phyloP scores from a whole-genome alignment of 352 stramenopile species.

The Globisporangium polare region DNA sequence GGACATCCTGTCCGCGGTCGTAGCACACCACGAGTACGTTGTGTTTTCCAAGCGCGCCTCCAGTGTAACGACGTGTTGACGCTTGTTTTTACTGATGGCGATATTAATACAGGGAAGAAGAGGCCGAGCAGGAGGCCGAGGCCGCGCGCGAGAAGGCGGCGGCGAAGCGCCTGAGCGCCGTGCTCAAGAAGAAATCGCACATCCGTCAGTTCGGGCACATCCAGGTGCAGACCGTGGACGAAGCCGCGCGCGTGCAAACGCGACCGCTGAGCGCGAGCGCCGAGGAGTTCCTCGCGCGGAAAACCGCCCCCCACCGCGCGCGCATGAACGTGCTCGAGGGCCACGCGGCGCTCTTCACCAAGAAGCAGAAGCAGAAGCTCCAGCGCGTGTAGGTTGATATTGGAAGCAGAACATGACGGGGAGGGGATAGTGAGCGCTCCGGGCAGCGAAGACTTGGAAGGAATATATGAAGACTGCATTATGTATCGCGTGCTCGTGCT shows the following conservation, averaged over 20 bases:
- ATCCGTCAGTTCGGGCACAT: constrained; percentile 74
- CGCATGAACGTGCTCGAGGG: constrained; percentile 71
- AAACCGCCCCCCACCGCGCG: constrained; percentile 39
- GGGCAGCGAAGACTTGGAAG: background rate
- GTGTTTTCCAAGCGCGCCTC: too few relatives aligned
- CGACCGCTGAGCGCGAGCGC: constrained; percentile 44
- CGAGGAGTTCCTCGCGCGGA: constrained; percentile 47
- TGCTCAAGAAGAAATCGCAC: constrained; percentile 53
- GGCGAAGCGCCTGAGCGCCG: constrained; percentile 16
- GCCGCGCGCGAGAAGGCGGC: constrained; percentile 19
- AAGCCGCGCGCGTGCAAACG: constrained; percentile 33
- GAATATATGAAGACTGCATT: constrained; percentile 2
- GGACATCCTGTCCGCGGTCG: constrained; percentile 63
- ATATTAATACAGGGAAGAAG: constrained; percentile 38
- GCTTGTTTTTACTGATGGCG: background rate
- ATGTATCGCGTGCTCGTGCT: background rate
- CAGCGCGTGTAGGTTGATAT: constrained; percentile 12
- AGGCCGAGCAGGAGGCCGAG: constrained; percentile 39
- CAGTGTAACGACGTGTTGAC: background rate
- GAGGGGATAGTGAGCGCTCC: background rate
- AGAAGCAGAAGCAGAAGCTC: constrained; percentile 57
- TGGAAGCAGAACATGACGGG: background rate
- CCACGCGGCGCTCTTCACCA: constrained; percentile 64
- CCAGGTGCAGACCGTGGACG: constrained; percentile 63
- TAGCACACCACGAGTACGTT: constrained; percentile 56